phyloP scores from a whole-genome alignment of 164 flowering plant species.

The Piper betle region DNA sequence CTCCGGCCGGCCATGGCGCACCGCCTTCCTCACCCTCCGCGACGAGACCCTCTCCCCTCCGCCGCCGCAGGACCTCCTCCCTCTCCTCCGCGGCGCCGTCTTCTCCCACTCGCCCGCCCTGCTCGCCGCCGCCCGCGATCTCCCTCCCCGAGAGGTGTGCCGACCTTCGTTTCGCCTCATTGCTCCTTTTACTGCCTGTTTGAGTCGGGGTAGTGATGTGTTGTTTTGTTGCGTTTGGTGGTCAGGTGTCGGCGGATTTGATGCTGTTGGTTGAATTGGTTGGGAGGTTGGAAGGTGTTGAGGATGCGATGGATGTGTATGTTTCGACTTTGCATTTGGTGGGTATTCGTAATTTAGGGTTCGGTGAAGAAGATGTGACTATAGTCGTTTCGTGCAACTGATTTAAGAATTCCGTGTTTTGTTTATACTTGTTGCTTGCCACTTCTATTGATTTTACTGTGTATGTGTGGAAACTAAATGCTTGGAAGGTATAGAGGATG shows the following conservation, averaged over 20 bases:
- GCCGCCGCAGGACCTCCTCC: conserved; percentile 17
- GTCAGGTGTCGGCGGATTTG: conserved; percentile 57
- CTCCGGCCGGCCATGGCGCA: conserved; percentile 51
- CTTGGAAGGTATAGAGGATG: conserved; percentile 12
- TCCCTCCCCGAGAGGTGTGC: conserved; percentile 68
- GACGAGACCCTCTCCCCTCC: conserved; percentile 59
- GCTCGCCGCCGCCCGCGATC: conserved; percentile 38
- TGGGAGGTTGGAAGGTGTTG: conserved; percentile 9
- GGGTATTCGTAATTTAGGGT: not conserved
- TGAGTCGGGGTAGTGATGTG: not conserved
- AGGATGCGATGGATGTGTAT: conserved; percentile 12
- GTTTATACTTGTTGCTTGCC: no score
- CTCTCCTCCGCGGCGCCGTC: conserved; percentile 39
- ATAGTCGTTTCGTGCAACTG: not conserved
- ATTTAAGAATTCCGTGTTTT: no score
- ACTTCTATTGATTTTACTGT: no score
- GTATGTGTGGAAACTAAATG: not conserved
- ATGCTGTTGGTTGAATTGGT: conserved; percentile 49
- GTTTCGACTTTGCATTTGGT: conserved; percentile 32
- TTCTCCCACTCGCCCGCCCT: conserved; percentile 43
- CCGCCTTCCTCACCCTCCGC: conserved; percentile 72
- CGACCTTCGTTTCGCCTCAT: not conserved
- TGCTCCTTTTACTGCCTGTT: not conserved
- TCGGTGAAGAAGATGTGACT: not conserved
- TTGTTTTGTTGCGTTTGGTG: not conserved